Percentiles rank a stretch among this genome's conserved stretches.
Evolutionary conservation across 2,329 filamentous ascomycete genomes (phyloP).

Genomic region (Endocalyx cinctus): DNA sequence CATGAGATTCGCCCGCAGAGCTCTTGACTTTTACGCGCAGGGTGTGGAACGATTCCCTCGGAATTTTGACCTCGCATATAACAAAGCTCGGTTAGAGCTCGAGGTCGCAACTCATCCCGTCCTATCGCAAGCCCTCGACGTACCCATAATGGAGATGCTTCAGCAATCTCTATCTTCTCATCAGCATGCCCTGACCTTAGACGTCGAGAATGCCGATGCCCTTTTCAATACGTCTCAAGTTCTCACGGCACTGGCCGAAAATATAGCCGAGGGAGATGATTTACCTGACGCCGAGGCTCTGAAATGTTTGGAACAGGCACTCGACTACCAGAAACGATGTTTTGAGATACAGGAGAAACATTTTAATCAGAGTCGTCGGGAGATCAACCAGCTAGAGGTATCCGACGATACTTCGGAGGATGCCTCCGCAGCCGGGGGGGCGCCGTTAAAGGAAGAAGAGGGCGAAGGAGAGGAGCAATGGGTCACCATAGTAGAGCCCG

Average conservation of each 20-base stretch:
- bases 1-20: conserved; percentile 53
- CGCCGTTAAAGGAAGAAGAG: conserved; percentile 24
- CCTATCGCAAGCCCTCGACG: conserved; percentile 54
- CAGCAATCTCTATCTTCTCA: conserved; percentile 60
- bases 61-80: conserved; percentile 69
- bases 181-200: conserved; percentile 53
- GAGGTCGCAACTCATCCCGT: conserved; percentile 64
- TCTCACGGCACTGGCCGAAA: conserved; percentile 61
- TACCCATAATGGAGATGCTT: conserved; percentile 49
- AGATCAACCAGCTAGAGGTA: conserved; percentile 22
- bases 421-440: too few relatives aligned
- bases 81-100: conserved; percentile 69
- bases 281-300: conserved; percentile 32
- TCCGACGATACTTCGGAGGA: conserved; percentile 22
- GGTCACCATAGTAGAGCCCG: conserved; percentile 62
- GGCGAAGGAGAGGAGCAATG: conserved; percentile 49
- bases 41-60: conserved; percentile 56
- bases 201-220: conserved; percentile 60
- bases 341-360: conserved; percentile 44
- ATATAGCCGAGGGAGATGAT: conserved; percentile 47
- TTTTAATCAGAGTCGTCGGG: conserved; percentile 18
- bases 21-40: conserved; percentile 61
- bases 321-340: conserved; percentile 33
- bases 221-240: conserved; percentile 71
- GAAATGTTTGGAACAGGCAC: conserved; percentile 31